Evolutionary conservation across 352 stramenopile genomes (phyloP).

Genomic region (Phytophthora rubi): DNA sequence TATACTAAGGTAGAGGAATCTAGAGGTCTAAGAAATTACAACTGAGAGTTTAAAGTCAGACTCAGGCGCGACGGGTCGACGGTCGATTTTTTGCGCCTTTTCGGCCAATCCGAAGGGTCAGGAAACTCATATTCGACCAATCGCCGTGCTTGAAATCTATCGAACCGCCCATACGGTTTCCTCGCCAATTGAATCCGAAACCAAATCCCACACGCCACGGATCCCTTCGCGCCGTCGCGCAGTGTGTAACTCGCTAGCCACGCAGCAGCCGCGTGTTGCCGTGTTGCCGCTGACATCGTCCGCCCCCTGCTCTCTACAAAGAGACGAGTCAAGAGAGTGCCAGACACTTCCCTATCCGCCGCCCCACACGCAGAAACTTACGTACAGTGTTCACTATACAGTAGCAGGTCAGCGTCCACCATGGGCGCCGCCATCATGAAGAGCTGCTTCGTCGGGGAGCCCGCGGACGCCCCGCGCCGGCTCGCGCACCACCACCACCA

Average conservation of each 20-base stretch:
- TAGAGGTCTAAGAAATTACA: too few relatives aligned
- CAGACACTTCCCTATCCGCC: not conserved
- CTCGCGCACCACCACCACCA: conserved; percentile 8
- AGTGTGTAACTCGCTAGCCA: conserved; percentile 13
- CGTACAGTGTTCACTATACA: too few relatives aligned
- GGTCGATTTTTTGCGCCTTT: conserved; percentile 29
- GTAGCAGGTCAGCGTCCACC: not conserved
- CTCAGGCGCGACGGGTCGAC: conserved; percentile 6
- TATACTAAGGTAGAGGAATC: too few relatives aligned
- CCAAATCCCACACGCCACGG: conserved; percentile 1
- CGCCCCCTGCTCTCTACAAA: not conserved
- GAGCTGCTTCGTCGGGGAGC: conserved; percentile 42
- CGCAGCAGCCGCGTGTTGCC: not conserved
- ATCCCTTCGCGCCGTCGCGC: conserved; percentile 19
- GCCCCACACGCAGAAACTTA: not conserved
- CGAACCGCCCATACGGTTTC: conserved; percentile 12
- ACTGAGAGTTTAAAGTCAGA: conserved; percentile 7
- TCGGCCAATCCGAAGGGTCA: conserved; percentile 24
- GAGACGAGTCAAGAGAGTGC: not conserved
- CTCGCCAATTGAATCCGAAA: conserved; percentile 4
- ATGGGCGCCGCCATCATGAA: conserved; percentile 55
- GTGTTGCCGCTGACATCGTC: conserved; percentile 4
- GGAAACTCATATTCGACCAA: conserved; percentile 10
- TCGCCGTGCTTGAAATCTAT: conserved; percentile 10
- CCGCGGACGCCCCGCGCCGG: conserved; percentile 22